These are phyloP conservation scores for Chloropicon primus DNA, from an alignment of 139 green algal genomes.

Conservation along the genomic window DNA sequence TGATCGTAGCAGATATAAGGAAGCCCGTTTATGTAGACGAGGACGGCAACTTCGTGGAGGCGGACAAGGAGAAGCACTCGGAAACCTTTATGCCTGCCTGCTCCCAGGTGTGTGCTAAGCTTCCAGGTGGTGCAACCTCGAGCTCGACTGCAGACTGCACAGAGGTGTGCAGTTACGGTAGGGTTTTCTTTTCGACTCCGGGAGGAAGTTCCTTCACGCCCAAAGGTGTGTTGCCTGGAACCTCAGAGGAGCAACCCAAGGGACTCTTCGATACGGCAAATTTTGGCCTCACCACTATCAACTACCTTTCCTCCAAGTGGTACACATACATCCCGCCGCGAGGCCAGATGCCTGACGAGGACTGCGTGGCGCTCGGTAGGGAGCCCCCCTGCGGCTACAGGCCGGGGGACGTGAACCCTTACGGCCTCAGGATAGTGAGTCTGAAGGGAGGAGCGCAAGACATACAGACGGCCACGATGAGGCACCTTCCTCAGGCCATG, in stretches of 20 bases:
- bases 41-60: neutral
- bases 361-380: neutral
- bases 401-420: conserved; percentile 1
- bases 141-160: neutral
- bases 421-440: conserved; percentile 1
- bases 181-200: neutral
- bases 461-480: neutral
- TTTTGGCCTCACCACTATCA: neutral
- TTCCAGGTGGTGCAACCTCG: neutral
- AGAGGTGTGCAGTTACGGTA: neutral
- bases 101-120: neutral
- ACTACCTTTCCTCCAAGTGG: conserved; percentile 4
- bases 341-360: neutral
- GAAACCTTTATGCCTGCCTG: neutral
- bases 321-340: conserved; percentile 7
- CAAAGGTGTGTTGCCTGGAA: neutral
- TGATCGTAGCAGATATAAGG: neutral
- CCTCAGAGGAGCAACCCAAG: neutral
- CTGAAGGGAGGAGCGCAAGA: neutral
- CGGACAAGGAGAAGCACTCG: neutral
- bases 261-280: neutral
- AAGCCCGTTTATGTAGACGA: neutral
- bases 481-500: neutral
- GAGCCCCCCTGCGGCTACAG: neutral
- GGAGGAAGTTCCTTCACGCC: neutral